Evolutionary conservation across 1,284 basidiomycete species (phyloP).

Genomic region (Fomitopsis betulina): DNA sequence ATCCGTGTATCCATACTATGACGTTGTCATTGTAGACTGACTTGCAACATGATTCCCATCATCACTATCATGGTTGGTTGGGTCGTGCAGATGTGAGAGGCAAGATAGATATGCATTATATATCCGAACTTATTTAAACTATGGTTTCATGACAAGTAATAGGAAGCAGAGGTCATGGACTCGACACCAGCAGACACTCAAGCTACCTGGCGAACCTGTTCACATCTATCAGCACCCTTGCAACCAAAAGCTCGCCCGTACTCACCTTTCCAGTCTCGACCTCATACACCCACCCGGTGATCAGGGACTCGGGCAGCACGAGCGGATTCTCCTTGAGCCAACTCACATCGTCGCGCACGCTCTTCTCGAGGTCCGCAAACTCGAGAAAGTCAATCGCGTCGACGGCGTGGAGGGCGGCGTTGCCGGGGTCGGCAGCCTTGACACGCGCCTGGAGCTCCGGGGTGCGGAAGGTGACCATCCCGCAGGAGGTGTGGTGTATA

Average conservation of each 20-base stretch:
- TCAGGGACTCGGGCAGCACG: slow-evolving; percentile 45
- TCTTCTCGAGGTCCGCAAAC: slow-evolving; percentile 48
- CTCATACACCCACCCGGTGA: slow-evolving; percentile 66
- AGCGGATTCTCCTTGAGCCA: slow-evolving; percentile 53
- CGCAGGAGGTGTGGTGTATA: slow-evolving; percentile 66
- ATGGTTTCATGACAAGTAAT: too few species aligned
- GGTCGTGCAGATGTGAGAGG: neutral
- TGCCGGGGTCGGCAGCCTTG: slow-evolving; percentile 39
- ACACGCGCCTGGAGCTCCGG: slow-evolving; percentile 46
- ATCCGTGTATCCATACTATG: slow-evolving; percentile 1
- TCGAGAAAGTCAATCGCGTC: slow-evolving; percentile 56
- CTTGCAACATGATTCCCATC: neutral
- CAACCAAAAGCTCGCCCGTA: slow-evolving; percentile 1
- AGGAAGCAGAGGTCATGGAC: too few species aligned
- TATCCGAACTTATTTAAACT: too few species aligned
- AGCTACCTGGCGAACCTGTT: neutral
- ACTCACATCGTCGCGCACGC: slow-evolving; percentile 51
- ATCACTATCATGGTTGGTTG: neutral
- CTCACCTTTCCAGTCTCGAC: slow-evolving; percentile 56
- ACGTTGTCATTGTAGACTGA: neutral
- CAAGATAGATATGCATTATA: too few species aligned
- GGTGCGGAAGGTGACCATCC: slow-evolving; percentile 59
- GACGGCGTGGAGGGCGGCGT: slow-evolving; percentile 35
- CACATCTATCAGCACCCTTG: neutral
- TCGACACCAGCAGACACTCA: neutral